Conservation (phyloP, 345 rosid species). For the Ceriops decandra region DNA sequence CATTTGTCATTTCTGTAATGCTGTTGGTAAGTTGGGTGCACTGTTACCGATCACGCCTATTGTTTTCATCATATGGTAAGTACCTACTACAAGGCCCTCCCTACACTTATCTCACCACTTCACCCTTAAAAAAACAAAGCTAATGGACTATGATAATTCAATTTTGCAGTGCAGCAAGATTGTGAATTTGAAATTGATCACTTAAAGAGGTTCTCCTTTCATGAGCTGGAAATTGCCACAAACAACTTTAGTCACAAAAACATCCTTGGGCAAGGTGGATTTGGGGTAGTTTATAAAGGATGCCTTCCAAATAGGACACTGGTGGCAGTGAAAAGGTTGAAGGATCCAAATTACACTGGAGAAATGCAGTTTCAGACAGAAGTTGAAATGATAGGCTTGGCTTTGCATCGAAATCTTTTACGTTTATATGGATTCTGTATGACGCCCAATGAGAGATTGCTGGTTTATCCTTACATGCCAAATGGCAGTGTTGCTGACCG, state of each 20-base stretch:
- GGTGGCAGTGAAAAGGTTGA: slow-evolving; percentile 87
- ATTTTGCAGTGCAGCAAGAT: slow-evolving; percentile 75
- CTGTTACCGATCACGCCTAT: slow-evolving; percentile 70
- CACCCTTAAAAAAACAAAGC: too few relatives aligned
- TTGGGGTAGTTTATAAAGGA: slow-evolving; percentile 93
- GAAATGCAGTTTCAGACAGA: slow-evolving; percentile 97
- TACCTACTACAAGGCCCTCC: neutral
- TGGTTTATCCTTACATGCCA: slow-evolving; percentile 94
- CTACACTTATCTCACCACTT: neutral
- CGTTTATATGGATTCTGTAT: slow-evolving; percentile 86
- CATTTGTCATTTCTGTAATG: slow-evolving; percentile 61
- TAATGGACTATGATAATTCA: slow-evolving; percentile 3
- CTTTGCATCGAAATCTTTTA: slow-evolving; percentile 83
- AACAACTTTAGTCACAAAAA: slow-evolving; percentile 66
- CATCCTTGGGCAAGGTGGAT: slow-evolving; percentile 92
- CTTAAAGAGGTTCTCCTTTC: slow-evolving; percentile 74
- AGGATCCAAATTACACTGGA: slow-evolving; percentile 84
- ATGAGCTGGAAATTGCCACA: slow-evolving; percentile 80
- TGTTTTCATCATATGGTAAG: slow-evolving; percentile 59
- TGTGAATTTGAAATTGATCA: slow-evolving; percentile 82
- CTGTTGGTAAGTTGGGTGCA: slow-evolving; percentile 69
- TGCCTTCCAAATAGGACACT: slow-evolving; percentile 65
- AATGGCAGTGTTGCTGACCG: slow-evolving; percentile 97
- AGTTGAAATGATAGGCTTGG: slow-evolving; percentile 96
- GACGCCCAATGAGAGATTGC: slow-evolving; percentile 80